Percentiles rank a stretch among this genome's conserved stretches.
Evolutionary conservation across 805 yeast genomes (phyloP).

Genomic region (Ogataea trehaloabstinens): DNA sequence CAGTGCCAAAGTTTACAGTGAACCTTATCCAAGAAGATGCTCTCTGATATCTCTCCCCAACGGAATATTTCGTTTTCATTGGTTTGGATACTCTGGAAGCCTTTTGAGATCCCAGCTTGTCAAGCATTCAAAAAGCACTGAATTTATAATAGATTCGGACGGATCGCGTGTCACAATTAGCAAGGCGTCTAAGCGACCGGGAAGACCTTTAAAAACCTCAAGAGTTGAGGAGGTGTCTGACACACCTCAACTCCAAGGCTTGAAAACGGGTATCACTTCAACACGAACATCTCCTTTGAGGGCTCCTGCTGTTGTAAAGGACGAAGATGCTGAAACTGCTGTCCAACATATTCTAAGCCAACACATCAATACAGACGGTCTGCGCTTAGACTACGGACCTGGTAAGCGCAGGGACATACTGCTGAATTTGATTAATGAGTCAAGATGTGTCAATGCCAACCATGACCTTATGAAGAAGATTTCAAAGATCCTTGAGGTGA

Average conservation of each 20-base stretch:
- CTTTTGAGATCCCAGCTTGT: conserved; percentile 6
- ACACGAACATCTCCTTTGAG: not conserved
- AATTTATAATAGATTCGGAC: conserved; percentile 9
- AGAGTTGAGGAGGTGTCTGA: not conserved
- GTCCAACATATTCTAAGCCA: not conserved
- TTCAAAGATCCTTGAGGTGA: conserved; percentile 40
- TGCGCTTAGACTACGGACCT: conserved; percentile 29
- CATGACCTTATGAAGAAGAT: conserved; percentile 37
- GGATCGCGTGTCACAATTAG: conserved; percentile 3
- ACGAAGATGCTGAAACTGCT: conserved; percentile 5
- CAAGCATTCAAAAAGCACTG: conserved; percentile 6
- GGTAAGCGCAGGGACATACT: conserved; percentile 26
- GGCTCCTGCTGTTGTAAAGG: conserved; percentile 1
- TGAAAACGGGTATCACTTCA: not conserved
- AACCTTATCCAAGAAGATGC: conserved; percentile 10
- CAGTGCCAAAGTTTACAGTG: conserved; percentile 13
- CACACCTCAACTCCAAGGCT: not conserved
- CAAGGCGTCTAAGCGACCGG: conserved; percentile 8
- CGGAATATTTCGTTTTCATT: conserved; percentile 8
- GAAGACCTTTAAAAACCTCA: conserved; percentile 3
- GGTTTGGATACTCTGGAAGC: conserved; percentile 18
- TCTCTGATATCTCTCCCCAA: conserved; percentile 8
- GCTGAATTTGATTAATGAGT: conserved; percentile 38
- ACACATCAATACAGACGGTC: not conserved
- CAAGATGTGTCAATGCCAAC: conserved; percentile 48